A percentile compares a stretch with the other conserved stretches of the same genome.
phyloP scores from a whole-genome alignment of 2,329 filamentous ascomycete genomes.

The Claviceps digitariae region DNA sequence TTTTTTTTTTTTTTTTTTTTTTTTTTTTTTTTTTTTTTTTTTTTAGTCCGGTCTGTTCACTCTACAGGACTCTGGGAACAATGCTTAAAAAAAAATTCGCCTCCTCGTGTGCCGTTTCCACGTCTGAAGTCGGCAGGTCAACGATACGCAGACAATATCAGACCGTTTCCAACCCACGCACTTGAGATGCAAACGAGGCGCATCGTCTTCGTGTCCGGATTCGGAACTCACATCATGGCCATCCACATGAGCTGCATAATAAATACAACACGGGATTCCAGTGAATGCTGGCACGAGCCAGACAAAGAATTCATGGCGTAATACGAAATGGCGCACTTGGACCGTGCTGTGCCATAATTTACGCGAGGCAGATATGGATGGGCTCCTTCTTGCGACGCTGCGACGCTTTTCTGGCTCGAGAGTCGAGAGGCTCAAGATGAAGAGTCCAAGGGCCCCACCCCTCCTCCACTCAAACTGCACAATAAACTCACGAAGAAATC shows the following conservation, averaged over 20 bases:
- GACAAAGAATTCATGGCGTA: neutral
- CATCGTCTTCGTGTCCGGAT: too few species aligned
- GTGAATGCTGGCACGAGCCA: neutral
- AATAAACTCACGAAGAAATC: neutral
- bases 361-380: neutral
- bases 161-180: too few species aligned
- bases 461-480: neutral
- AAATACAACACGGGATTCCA: neutral
- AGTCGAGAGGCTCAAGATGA: neutral
- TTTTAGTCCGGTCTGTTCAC: conserved; percentile 3
- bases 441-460: neutral
- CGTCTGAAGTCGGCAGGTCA: neutral
- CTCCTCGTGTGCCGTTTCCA: neutral
- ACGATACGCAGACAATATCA: too few species aligned
- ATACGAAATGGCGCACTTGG: neutral
- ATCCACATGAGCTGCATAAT: too few species aligned
- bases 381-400: neutral
- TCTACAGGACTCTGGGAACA: neutral
- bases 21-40: neutral
- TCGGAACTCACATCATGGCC: too few species aligned
- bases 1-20: neutral
- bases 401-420: neutral
- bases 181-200: too few species aligned
- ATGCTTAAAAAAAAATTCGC: too few species aligned
- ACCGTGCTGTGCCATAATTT: neutral